Conservation (phyloP, 208 protist genomes). For the Crithidia expoeki region DNA sequence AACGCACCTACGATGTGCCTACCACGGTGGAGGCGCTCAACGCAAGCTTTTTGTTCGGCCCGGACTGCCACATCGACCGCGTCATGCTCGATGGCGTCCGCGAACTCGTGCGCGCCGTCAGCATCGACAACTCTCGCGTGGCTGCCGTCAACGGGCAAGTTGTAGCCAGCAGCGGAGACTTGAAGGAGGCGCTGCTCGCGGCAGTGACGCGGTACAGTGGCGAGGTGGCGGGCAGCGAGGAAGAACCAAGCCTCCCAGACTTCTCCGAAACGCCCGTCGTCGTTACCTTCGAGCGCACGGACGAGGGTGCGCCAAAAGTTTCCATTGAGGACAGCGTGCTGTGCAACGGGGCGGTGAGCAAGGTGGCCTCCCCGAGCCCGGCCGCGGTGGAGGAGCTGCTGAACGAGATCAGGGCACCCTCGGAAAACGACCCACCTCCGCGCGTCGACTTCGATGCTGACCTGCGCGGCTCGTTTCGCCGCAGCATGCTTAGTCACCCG, state of each 20-base stretch:
- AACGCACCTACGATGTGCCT: slow-evolving; percentile 30
- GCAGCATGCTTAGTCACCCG: slow-evolving; percentile 35
- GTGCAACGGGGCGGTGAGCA: slow-evolving; percentile 52
- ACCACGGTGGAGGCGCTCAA: slow-evolving; percentile 59
- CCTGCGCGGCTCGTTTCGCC: slow-evolving; percentile 33
- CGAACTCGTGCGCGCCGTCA: slow-evolving; percentile 34
- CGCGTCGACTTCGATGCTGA: slow-evolving; percentile 30
- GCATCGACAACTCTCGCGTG: slow-evolving; percentile 38
- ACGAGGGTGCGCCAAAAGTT: slow-evolving; percentile 34
- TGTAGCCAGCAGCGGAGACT: slow-evolving; percentile 55
- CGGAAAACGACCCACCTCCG: slow-evolving; percentile 26
- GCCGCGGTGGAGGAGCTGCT: slow-evolving; percentile 42
- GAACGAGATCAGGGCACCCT: slow-evolving; percentile 37
- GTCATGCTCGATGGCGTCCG: slow-evolving; percentile 36
- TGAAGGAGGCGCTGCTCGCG: slow-evolving; percentile 52
- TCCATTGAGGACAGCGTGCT: slow-evolving; percentile 64
- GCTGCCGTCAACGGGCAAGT: slow-evolving; percentile 48
- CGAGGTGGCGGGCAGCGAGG: neutral
- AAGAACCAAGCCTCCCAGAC: neutral
- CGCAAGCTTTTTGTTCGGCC: slow-evolving; percentile 50
- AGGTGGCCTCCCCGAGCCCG: slow-evolving; percentile 30
- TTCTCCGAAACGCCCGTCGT: slow-evolving; percentile 32
- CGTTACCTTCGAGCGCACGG: slow-evolving; percentile 49
- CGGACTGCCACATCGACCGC: slow-evolving; percentile 66
- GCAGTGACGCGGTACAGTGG: slow-evolving; percentile 28